These are phyloP conservation scores for Teratosphaeria destructans DNA, from an alignment of 2,329 filamentous ascomycete genomes.

Conservation along the genomic window DNA sequence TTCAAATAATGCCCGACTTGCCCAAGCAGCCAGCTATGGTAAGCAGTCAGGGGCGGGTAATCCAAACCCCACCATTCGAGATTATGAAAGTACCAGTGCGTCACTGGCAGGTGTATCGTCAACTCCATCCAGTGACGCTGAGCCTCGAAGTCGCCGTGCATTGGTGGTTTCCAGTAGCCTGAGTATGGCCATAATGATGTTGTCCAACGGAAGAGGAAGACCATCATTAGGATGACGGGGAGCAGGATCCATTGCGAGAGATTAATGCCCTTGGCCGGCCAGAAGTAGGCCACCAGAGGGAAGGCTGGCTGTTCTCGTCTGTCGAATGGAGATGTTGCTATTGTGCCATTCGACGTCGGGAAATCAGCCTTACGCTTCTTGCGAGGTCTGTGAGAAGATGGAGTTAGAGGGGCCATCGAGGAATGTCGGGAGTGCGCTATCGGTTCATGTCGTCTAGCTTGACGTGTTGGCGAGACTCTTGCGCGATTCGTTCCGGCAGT, in stretches of 20 bases:
- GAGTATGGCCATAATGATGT: conserved; percentile 92
- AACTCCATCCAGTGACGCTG: conserved; percentile 99
- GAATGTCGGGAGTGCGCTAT: not conserved
- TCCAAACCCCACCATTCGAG: conserved; percentile 96
- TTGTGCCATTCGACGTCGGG: conserved; percentile 33
- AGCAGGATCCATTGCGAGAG: conserved; percentile 86
- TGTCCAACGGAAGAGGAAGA: conserved; percentile 88
- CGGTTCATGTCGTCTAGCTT: not conserved
- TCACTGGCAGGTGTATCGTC: conserved; percentile 76
- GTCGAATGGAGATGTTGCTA: conserved; percentile 34
- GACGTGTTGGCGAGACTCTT: not conserved
- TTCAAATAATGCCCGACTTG: conserved; percentile 71
- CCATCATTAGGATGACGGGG: conserved; percentile 77
- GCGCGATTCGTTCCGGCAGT: not conserved
- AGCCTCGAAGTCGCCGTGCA: conserved; percentile 96
- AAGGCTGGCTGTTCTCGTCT: conserved; percentile 57
- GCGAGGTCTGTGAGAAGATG: conserved; percentile 24
- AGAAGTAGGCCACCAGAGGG: conserved; percentile 85
- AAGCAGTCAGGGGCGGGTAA: conserved; percentile 93
- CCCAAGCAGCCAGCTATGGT: conserved; percentile 94
- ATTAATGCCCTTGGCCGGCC: conserved; percentile 68
- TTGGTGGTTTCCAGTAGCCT: conserved; percentile 71
- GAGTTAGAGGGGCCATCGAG: conserved; percentile 11
- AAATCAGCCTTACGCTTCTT: conserved; percentile 34
- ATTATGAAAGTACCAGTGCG: conserved; percentile 97